Base-by-base conservation (phyloP, 306 rosid species). In the Cyamopsis tetragonoloba region DNA sequence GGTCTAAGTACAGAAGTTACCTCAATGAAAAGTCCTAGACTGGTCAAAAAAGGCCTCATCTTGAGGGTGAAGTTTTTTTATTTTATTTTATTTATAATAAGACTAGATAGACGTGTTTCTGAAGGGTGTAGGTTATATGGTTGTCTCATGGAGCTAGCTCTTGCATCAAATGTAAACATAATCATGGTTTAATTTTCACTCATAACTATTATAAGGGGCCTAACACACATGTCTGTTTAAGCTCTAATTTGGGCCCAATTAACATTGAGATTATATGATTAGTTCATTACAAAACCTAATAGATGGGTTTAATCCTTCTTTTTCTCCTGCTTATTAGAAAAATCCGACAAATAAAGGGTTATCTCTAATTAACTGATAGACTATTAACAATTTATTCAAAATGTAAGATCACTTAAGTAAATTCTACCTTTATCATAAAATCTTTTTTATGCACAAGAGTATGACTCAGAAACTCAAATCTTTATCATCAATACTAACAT, bases 1-100 rank as follows among this genome's bases (percentile, higher is more conserved):
- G n/a, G n/a, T n/a, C n/a, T n/a, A n/a, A n/a, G n/a, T n/a, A 37
- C 42, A 24, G 24, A 47, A 48, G 44, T 48, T 35, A 2, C 68
- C 31, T 58, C 26, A 58, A 4, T 22, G 32, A 61, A 41, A 19
- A 49, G 14, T 59, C 50, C 7, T 48, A 59, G 78, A 80, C 77
- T 51, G 65, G 78, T 80, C 84, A 76, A 71, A 17, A 66, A 62
- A 47, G 37, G 11, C 12, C 50, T 49, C 32, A 27, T 60, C 72
- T 44, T 71, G 15, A 44, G 41, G 60, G 14, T 28, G 30, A 80
- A 80, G 81, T 7, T 41, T 65, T 49, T 35, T 27, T 2, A 1
- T 4, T 2, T 27, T n/a, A n/a, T n/a, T n/a, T n/a, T n/a, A n/a
- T n/a, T n/a, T n/a, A n/a, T n/a, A n/a, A n/a, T n/a, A n/a, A n/a